Percentiles rank a stretch among this genome's conserved stretches.
phyloP scores from a whole-genome alignment of 78 protist species.

The Thecamonas trahens region DNA sequence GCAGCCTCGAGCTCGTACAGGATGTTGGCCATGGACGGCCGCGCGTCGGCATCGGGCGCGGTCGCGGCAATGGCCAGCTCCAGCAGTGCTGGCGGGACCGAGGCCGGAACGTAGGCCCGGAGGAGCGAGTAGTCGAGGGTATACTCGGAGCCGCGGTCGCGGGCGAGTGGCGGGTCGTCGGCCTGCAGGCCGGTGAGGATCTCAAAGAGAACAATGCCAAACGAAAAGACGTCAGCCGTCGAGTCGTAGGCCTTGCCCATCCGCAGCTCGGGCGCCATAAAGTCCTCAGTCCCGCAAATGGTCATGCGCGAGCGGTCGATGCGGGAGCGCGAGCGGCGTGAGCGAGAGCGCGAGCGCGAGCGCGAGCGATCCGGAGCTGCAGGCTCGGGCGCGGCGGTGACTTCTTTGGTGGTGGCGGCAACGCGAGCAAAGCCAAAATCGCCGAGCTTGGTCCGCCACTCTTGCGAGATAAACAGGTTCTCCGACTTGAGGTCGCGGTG shows the following conservation, averaged over 20 bases:
- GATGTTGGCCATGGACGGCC: not conserved
- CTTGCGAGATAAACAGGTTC: conserved; percentile 20
- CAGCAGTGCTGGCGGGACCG: not conserved
- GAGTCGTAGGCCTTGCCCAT: conserved; percentile 3
- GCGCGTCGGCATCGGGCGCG: not conserved
- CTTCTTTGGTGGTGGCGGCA: no score
- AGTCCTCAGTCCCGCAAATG: conserved; percentile 9
- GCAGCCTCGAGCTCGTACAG: not conserved
- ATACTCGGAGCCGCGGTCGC: no score
- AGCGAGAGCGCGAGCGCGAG: no score
- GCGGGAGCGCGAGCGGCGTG: no score
- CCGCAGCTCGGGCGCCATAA: conserved; percentile 17
- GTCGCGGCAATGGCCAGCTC: not conserved
- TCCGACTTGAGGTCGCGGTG: conserved; percentile 56
- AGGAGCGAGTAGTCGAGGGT: no score
- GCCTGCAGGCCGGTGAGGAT: not conserved
- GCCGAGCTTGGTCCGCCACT: not conserved
- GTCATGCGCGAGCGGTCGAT: not conserved
- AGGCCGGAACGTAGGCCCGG: not conserved
- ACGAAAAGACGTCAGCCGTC: conserved; percentile 1
- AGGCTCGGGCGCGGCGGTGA: no score
- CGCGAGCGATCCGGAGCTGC: no score
- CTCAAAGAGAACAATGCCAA: conserved; percentile 22
- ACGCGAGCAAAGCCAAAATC: conserved; percentile 19
- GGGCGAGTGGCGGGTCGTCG: not conserved